These are phyloP conservation scores for Uronychia setigera DNA, from an alignment of 73 alveolate genomes.

Conservation along the genomic window DNA sequence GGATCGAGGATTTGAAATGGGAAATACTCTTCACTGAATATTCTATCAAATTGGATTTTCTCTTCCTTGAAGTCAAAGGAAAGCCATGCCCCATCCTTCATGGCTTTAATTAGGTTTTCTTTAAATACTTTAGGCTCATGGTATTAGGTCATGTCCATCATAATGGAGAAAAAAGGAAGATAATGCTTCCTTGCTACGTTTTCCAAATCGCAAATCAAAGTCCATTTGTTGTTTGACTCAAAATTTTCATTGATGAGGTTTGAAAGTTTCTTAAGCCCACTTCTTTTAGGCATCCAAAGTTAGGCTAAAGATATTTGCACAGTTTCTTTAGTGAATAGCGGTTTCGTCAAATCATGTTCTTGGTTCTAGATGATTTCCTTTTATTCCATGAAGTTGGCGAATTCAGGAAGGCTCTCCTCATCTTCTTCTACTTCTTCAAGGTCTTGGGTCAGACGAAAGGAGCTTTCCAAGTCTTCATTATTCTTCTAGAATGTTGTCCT, in stretches of 20 bases:
- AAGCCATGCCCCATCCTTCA: not conserved
- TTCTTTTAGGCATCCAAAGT: not conserved
- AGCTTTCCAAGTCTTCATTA: too few species aligned
- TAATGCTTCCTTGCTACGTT: not conserved
- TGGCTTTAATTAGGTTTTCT: not conserved
- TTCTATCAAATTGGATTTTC: not conserved
- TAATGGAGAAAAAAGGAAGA: not conserved
- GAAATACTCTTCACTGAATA: not conserved
- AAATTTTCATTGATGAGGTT: constrained; percentile 4
- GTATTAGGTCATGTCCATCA: not conserved
- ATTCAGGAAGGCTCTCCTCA: not conserved
- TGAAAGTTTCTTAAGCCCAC: constrained; percentile 1
- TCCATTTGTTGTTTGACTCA: constrained; percentile 3
- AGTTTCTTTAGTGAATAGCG: not conserved
- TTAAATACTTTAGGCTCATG: not conserved
- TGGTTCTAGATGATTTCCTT: not conserved
- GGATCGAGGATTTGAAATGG: constrained; percentile 12
- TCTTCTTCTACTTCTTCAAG: too few species aligned
- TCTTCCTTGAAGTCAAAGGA: not conserved
- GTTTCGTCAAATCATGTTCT: not conserved
- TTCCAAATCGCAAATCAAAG: constrained; percentile 18
- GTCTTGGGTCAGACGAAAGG: too few species aligned
- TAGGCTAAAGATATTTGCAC: not conserved
- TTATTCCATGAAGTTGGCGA: not conserved
- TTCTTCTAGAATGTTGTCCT: too few species aligned